phyloP scores from a whole-genome alignment of 2,329 filamentous ascomycete genomes.

The Penicillium corylophilum region DNA sequence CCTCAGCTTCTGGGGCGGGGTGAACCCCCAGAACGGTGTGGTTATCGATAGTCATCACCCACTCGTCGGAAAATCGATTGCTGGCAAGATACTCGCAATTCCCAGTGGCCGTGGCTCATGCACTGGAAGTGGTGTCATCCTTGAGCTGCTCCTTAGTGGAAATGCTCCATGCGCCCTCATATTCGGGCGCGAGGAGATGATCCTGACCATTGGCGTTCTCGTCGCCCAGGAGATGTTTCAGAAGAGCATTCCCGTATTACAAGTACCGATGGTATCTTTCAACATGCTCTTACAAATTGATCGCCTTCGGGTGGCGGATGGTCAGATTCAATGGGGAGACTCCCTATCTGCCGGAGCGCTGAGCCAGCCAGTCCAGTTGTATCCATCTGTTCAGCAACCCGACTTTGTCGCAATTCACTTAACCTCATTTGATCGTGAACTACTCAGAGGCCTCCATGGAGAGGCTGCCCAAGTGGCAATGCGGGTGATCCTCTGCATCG shows the following conservation, averaged over 20 bases:
- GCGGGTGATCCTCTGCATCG: conserved; percentile 40
- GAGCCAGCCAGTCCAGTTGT: not conserved
- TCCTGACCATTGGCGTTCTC: conserved; percentile 48
- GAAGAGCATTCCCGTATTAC: conserved; percentile 43
- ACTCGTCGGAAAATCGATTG: conserved; percentile 34
- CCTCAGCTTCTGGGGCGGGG: conserved; percentile 51
- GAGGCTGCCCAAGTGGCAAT: conserved; percentile 39
- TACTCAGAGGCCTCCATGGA: conserved; percentile 34
- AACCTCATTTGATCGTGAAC: conserved; percentile 19
- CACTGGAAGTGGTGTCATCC: conserved; percentile 46
- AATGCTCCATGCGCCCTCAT: conserved; percentile 43
- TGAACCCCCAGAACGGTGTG: conserved; percentile 41
- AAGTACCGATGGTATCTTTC: conserved; percentile 22
- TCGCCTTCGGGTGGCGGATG: conserved; percentile 5
- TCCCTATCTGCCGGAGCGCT: not conserved
- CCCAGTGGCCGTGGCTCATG: conserved; percentile 51
- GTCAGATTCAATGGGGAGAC: not conserved
- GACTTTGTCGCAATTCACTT: conserved; percentile 15
- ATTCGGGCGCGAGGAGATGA: conserved; percentile 45
- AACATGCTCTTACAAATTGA: not conserved
- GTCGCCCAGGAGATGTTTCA: conserved; percentile 44
- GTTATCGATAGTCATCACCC: conserved; percentile 49
- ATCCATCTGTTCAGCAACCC: not conserved
- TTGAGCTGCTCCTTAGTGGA: conserved; percentile 46
- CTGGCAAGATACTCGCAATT: conserved; percentile 42